Evolutionary conservation across 106 monocot genomes (phyloP), one percentile per base, ranked within the genome.

Genomic region (Phalaenopsis equestris): DNA sequence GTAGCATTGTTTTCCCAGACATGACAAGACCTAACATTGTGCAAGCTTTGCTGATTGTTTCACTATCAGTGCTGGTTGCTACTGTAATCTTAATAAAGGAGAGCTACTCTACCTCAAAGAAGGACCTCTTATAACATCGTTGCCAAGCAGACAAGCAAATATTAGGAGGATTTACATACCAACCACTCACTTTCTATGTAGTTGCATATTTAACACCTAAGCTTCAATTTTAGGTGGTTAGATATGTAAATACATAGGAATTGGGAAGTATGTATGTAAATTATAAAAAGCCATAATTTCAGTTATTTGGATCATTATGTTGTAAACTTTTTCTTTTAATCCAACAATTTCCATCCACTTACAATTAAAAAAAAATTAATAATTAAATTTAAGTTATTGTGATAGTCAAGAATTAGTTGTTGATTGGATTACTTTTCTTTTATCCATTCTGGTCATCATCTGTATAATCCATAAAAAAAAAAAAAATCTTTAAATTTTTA

Each of bases 1-100:
- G 98, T 72, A 93, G 94, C 76, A 78, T 87, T 78, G 55, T 99
- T 72, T 88, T 95, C 30, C 94, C 99, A 4, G 91, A 93, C 52
- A 80, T 93, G 67, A 95, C 91, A 49, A 85, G 73, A 48, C 99
- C 99, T 1, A 93, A 87, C 73, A 80, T 94, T 42, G 36, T 86
- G 65, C 79, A 84, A 82, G 93, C 88, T 80, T 75, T 95, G 58
- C 41, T 90, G 4, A 91, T 99, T 87, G 82, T 99, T 79, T 83
- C 84, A 16, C 36, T 90, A 9, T 91, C 99, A 0, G 88, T 95
- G 12, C 16, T 89, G 15, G 84, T 86, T 19, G 88, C 87, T 65
- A 79, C 88, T 80, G 6, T 91, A 21, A 86, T 99, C 68, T 86
- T 99, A 79, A 42, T 91, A 61, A 91, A 86, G 72, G 90, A 84